Percentiles rank a stretch among this genome's conserved stretches.
These are phyloP conservation scores for Pelargonium nanum DNA, from an alignment of 345 rosid species.

Conservation along the genomic window DNA sequence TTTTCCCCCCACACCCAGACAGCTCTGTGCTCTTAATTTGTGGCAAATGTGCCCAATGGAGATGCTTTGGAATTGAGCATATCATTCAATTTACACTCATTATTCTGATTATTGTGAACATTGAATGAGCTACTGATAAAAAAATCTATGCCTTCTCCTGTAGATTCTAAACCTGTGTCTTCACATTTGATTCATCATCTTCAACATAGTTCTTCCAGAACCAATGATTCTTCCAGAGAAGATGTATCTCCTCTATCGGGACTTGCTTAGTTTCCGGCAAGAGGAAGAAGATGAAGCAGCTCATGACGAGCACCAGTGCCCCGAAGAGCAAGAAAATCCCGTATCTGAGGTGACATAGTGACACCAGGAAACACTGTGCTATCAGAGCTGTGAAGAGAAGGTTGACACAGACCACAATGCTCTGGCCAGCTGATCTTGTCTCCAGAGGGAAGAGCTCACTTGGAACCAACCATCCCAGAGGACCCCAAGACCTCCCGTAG, in stretches of 20 bases:
- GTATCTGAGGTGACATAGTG: conserved; percentile 58
- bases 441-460: conserved; percentile 83
- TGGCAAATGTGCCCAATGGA: too few species aligned
- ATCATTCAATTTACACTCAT: not conserved
- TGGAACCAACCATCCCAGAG: conserved; percentile 90
- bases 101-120: not conserved
- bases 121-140: not conserved
- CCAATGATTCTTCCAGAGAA: conserved; percentile 65
- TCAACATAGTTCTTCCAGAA: conserved; percentile 61
- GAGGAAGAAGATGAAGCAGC: conserved; percentile 59
- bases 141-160: not conserved
- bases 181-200: conserved; percentile 1
- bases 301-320: conserved; percentile 55
- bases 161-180: too few species aligned
- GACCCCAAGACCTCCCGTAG: conserved; percentile 93
- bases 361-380: conserved; percentile 66
- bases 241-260: conserved; percentile 72
- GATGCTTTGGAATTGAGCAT: too few species aligned
- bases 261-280: conserved; percentile 89
- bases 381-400: conserved; percentile 74
- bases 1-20: too few species aligned
- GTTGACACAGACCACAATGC: conserved; percentile 72
- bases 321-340: conserved; percentile 73
- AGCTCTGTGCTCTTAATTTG: too few species aligned
- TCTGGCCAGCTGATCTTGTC: conserved; percentile 90